Evolutionary conservation across 352 stramenopile species (phyloP).

Genomic region (Pythium myriotylum): DNA sequence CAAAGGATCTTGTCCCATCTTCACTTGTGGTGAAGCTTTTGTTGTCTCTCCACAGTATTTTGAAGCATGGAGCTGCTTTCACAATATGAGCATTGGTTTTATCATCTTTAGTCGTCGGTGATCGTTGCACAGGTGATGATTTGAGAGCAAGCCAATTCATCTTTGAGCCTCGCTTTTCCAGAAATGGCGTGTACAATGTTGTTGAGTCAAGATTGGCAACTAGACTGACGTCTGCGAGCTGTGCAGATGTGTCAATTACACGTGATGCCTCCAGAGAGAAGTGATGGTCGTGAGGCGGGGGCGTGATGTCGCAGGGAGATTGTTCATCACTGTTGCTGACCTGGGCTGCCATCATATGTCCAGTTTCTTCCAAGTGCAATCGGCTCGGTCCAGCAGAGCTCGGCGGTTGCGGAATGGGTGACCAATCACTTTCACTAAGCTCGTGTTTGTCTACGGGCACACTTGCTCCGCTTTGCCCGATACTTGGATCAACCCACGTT

Average conservation of each 20-base stretch:
- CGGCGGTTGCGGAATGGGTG: slow-evolving; percentile 26
- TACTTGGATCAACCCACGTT: neutral
- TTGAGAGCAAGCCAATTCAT: slow-evolving; percentile 19
- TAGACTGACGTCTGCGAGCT: neutral
- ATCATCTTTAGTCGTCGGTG: neutral
- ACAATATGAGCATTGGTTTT: neutral
- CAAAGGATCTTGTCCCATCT: neutral
- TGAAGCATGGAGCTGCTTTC: slow-evolving; percentile 30
- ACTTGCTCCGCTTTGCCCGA: neutral
- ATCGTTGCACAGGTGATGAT: neutral
- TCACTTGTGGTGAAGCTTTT: slow-evolving; percentile 18
- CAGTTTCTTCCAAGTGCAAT: slow-evolving; percentile 2
- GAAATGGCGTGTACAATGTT: slow-evolving; percentile 19
- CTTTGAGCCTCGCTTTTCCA: slow-evolving; percentile 18
- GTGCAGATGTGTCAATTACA: neutral
- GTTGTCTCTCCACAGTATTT: slow-evolving; percentile 48
- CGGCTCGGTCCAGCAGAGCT: slow-evolving; percentile 23
- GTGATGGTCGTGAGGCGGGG: neutral
- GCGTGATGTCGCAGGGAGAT: neutral
- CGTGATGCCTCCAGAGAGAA: neutral
- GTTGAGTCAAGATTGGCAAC: neutral
- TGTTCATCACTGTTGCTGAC: too few species aligned
- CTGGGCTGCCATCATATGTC: neutral
- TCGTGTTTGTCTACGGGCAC: neutral
- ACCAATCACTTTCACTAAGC: slow-evolving; percentile 3